Evolutionary conservation across 306 rosid species (phyloP), one percentile per base, ranked within the genome.

Genomic region (Cucurbita argyrosperma): DNA sequence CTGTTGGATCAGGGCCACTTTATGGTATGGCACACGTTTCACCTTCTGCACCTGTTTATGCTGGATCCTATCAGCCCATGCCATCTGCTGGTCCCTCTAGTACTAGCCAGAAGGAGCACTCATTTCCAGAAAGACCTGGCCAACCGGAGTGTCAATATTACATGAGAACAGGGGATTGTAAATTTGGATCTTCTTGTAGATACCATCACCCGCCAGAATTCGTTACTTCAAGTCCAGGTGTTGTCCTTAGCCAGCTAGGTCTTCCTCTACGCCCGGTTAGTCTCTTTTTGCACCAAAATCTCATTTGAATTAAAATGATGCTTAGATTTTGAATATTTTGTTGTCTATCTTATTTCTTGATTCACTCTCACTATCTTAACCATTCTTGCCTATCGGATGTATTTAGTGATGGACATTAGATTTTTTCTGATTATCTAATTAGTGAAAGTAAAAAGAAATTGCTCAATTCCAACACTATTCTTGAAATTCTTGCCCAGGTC

Each of bases 151-250:
- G 99, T 69, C 97, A 86, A 78, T 77, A 90, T 84, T 95, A 85
- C 80, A 63, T 95, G 92, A 95, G 84, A 91, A 95, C 99, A 15
- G 99, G 99, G 82, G 96, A 89, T 57, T 95, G 99, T 82, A 95
- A 88, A 88, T 91, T 83, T 82, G 99, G 97, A 73, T 86, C 96
- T 57, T 91, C 97, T 6, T 95, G 99, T 86, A 91, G 86, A 89
- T 95, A 95, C 83, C 99, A 95, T 84, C 99, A 95, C 79, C 99
- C 97, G 4, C 81, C 85, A 47, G 96, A 91, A 77, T 78, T 77
- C 66, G 75, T 72, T 77, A 83, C 88, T 55, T 85, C 88, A 0
- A 87, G 83, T 63, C 68, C 82, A 6, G 81, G 84, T 79, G 86
- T 89, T 77, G 52, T 47, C 76, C 89, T 88, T 76, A 87, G 93